Percentiles rank a stretch among this genome's conserved stretches.
Conservation (phyloP, 2,329 filamentous ascomycete species). For the Talaromyces sp. region DNA sequence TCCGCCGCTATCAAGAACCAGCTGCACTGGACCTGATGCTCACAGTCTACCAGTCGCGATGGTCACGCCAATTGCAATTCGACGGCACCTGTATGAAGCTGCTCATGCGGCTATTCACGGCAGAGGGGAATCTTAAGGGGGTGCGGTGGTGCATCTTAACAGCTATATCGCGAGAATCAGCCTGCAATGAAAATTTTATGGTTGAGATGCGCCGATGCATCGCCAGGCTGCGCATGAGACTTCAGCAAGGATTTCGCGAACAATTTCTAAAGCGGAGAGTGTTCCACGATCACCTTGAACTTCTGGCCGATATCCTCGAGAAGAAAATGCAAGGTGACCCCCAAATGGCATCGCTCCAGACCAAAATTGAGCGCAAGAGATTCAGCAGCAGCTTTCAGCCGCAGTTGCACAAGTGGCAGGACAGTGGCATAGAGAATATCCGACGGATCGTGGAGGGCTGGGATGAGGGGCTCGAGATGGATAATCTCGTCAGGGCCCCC, state of each 20-base stretch:
- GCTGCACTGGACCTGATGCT: conserved; percentile 28
- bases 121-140: conserved; percentile 24
- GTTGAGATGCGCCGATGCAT: conserved; percentile 27
- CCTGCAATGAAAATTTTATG: conserved; percentile 25
- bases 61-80: conserved; percentile 26
- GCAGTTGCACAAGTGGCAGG: conserved; percentile 6
- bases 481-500: conserved; percentile 4
- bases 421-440: conserved; percentile 10
- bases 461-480: conserved; percentile 26
- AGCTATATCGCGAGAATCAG: conserved; percentile 27
- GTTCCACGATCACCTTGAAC: conserved; percentile 17
- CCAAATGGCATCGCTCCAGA: neutral
- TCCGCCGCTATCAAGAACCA: conserved; percentile 18
- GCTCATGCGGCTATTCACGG: conserved; percentile 29
- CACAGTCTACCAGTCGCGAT: conserved; percentile 32
- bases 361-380: neutral
- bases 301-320: conserved; percentile 16
- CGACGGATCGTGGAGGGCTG: conserved; percentile 15
- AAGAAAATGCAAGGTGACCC: conserved; percentile 19
- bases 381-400: neutral
- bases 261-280: neutral
- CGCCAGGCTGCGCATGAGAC: conserved; percentile 7
- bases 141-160: conserved; percentile 37
- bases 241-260: neutral
- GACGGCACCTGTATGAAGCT: conserved; percentile 34